Evolutionary conservation across 805 yeast species (phyloP).

Genomic region (Pichia occidentalis): DNA sequence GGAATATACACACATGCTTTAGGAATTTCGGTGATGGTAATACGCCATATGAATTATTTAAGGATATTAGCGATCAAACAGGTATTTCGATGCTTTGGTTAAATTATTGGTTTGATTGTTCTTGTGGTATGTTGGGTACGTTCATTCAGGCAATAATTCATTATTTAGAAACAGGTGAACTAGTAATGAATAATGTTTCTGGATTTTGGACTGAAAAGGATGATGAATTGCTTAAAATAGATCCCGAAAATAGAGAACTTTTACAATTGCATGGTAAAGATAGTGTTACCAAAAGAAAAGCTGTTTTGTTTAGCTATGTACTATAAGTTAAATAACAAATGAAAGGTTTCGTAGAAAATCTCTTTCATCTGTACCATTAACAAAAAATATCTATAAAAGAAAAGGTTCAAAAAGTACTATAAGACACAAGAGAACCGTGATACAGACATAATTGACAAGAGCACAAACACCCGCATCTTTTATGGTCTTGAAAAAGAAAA

Average conservation of each 20-base stretch:
- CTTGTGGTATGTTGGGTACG: conserved; percentile 28
- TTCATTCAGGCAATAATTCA: conserved; percentile 27
- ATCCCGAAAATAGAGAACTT: conserved; percentile 20
- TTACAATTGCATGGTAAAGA: conserved; percentile 27
- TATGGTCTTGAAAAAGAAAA: no score
- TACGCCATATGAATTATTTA: conserved; percentile 26
- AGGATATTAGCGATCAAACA: conserved; percentile 24
- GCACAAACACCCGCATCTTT: no score
- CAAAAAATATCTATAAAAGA: no score
- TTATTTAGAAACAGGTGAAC: conserved; percentile 26
- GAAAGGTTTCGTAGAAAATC: no score
- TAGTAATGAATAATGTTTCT: conserved; percentile 21
- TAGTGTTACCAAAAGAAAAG: conserved; percentile 28
- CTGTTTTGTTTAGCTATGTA: conserved; percentile 20
- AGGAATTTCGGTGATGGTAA: conserved; percentile 23
- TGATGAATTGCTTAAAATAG: conserved; percentile 24
- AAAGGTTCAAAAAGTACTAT: no score
- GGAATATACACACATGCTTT: conserved; percentile 23
- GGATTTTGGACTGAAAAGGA: conserved; percentile 31
- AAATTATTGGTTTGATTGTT: conserved; percentile 30
- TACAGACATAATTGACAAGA: no score
- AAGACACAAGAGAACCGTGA: no score
- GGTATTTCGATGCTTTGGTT: conserved; percentile 29
- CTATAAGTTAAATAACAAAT: background rate
- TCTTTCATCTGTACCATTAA: no score